A percentile compares a stretch with the other conserved stretches of the same genome.
Conservation (phyloP, 1,284 basidiomycete genomes). For the Microbotryum violaceum region DNA sequence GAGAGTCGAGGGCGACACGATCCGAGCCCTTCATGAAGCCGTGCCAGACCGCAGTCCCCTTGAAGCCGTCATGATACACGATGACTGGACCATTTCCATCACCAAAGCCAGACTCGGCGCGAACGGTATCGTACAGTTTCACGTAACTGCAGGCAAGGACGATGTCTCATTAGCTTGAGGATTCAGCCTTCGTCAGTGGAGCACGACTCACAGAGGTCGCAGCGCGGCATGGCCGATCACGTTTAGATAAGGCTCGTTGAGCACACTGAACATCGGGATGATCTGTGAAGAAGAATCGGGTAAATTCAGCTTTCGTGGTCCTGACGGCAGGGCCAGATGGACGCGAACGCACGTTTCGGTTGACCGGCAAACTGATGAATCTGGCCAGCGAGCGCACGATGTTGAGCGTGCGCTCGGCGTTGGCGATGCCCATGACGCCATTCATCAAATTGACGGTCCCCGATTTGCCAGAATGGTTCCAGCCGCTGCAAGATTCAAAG, state of each 20-base stretch:
- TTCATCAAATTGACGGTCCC: conserved; percentile 57
- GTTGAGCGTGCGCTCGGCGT: conserved; percentile 39
- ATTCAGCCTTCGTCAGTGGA: background rate
- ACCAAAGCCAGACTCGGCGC: conserved; percentile 54
- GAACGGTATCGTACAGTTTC: conserved; percentile 39
- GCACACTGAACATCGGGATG: conserved; percentile 36
- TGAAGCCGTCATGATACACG: conserved; percentile 35
- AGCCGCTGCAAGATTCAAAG: conserved; percentile 48
- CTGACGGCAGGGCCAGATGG: background rate
- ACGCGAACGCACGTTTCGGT: conserved; percentile 19
- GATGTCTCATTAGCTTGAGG: no score
- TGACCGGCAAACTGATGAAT: conserved; percentile 38
- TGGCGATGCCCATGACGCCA: conserved; percentile 55
- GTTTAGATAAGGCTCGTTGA: conserved; percentile 32
- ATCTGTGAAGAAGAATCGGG: background rate
- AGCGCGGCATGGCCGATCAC: conserved; percentile 22
- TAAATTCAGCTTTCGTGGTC: background rate
- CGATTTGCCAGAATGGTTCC: conserved; percentile 48
- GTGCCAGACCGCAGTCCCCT: conserved; percentile 31
- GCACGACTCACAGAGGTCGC: conserved; percentile 13
- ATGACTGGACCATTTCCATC: conserved; percentile 30
- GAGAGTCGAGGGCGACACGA: conserved; percentile 63
- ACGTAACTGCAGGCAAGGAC: conserved; percentile 20
- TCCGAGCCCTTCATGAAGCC: conserved; percentile 52
- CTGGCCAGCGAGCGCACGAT: conserved; percentile 37